Percentiles rank a stretch among this genome's conserved stretches.
These are phyloP conservation scores for Cyclaneusma minus DNA, from an alignment of 2,329 filamentous ascomycete species.

Conservation along the genomic window DNA sequence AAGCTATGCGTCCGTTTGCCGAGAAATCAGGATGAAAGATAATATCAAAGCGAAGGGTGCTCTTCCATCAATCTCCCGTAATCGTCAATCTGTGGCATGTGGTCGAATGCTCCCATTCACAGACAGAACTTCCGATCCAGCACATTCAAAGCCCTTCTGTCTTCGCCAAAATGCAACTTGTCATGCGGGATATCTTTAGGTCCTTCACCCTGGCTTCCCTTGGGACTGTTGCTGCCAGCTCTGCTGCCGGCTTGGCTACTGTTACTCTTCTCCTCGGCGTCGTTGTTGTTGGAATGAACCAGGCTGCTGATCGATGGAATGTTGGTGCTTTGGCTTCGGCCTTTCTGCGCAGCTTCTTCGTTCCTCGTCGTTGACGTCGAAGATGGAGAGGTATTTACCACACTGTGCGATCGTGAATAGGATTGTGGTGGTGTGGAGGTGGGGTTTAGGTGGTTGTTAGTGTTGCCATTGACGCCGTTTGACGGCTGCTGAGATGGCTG, in stretches of 20 bases:
- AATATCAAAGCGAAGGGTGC: no score
- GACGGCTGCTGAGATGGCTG: constrained; percentile 1
- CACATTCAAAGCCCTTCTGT: constrained; percentile 48
- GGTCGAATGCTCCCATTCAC: no score
- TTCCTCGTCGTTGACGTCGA: constrained; percentile 8
- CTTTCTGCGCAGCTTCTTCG: constrained; percentile 4
- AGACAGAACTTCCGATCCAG: constrained; percentile 41
- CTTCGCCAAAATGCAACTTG: constrained; percentile 39
- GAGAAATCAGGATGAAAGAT: no score
- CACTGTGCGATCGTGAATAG: constrained; percentile 6
- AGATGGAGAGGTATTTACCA: constrained; percentile 6
- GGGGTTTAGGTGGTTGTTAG: background rate
- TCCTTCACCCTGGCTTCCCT: constrained; percentile 20
- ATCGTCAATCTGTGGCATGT: no score
- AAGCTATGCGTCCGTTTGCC: no score
- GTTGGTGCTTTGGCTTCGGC: constrained; percentile 13
- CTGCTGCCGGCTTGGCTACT: constrained; percentile 13
- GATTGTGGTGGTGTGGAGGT: constrained; percentile 1
- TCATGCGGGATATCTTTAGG: constrained; percentile 39
- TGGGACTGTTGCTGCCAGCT: constrained; percentile 14
- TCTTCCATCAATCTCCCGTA: no score
- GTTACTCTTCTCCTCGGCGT: constrained; percentile 16
- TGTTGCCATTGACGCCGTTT: no score
- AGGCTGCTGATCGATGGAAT: constrained; percentile 13
- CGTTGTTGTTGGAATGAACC: constrained; percentile 2